Evolutionary conservation across 192 early-diverging fungal species (phyloP).

Genomic region (Gonapodya sp.): DNA sequence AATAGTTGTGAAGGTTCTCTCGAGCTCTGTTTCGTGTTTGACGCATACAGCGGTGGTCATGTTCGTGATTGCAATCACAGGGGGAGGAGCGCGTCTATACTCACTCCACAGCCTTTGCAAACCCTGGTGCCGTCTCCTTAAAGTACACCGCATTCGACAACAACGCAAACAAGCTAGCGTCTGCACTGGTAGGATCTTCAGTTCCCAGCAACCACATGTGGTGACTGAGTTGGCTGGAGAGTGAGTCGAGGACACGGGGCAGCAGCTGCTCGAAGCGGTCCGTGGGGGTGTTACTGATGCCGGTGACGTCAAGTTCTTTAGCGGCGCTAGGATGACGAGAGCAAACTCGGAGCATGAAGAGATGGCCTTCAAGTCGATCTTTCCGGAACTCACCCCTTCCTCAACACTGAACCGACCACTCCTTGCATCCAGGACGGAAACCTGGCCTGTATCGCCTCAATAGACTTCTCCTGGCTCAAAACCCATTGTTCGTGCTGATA

Average conservation of each 20-base stretch:
- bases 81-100: background rate
- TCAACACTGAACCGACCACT: background rate
- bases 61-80: background rate
- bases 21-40: background rate
- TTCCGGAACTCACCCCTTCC: background rate
- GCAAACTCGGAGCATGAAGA: background rate
- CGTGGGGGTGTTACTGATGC: background rate
- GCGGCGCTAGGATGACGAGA: background rate
- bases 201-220: constrained; percentile 1
- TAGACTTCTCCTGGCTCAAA: background rate
- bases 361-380: background rate
- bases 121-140: background rate
- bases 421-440: background rate
- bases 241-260: background rate
- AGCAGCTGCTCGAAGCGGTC: background rate
- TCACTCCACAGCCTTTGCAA: background rate
- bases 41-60: background rate
- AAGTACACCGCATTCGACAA: background rate
- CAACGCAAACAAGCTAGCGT: background rate
- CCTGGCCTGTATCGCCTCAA: background rate
- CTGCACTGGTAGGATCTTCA: background rate
- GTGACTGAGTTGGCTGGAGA: background rate
- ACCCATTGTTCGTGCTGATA: background rate
- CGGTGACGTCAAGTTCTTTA: background rate
- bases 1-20: background rate